Evolutionary conservation across 148 eudicot species (phyloP).

Genomic region (Cornus kousa): DNA sequence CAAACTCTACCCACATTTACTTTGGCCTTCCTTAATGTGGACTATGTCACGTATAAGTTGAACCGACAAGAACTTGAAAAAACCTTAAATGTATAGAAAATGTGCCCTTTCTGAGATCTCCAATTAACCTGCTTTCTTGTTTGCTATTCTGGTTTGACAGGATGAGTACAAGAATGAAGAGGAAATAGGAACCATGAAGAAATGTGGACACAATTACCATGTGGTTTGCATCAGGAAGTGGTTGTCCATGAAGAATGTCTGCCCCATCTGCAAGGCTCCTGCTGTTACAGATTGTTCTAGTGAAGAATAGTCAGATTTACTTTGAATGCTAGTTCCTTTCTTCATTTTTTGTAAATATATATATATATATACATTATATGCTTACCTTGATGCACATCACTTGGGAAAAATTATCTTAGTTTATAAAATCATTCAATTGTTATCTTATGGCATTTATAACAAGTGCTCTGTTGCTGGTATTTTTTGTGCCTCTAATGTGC

Average conservation of each 20-base stretch:
- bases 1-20: no score
- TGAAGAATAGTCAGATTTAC: conserved; percentile 5
- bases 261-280: conserved; percentile 38
- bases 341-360: background rate
- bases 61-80: no score
- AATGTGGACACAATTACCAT: conserved; percentile 32
- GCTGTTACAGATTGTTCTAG: background rate
- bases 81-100: no score
- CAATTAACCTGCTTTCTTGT: background rate
- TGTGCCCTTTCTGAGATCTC: background rate
- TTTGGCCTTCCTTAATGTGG: no score
- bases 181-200: conserved; percentile 19
- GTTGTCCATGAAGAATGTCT: conserved; percentile 30
- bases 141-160: conserved; percentile 12
- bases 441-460: background rate
- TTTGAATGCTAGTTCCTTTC: conserved; percentile 1
- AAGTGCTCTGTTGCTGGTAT: background rate
- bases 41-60: no score
- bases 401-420: background rate
- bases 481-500: no score
- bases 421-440: background rate
- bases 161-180: conserved; percentile 23
- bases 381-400: background rate
- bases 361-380: no score
- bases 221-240: conserved; percentile 27